Base-by-base conservation (phyloP, 768 basidiomycete genomes). In the Mycena rebaudengoi region DNA sequence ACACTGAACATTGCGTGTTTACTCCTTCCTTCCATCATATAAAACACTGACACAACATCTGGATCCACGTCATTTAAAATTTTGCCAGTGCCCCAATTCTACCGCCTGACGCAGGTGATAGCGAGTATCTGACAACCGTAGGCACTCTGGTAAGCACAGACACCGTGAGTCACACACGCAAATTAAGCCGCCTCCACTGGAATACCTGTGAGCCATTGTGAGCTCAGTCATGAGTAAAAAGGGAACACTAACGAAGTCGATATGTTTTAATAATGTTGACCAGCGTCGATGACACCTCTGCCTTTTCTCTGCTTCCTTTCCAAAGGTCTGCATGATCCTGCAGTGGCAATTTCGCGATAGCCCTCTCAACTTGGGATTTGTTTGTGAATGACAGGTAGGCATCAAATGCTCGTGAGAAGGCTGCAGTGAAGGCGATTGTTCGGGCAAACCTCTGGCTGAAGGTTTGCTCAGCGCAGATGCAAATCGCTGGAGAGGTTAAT, bases 401-500 rank as follows among this genome's bases (percentile, higher is more conserved):
- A 51, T 23, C 2, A 51, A 51, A 51, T 51, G 49, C 49, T 13
- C 20, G 33, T 14, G 20, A 23, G 49, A 51, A 51, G 49, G 33
- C 33, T 14, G 32, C 21, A 37, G 33, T 14, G 33, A 51, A 37
- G 49, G 49, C 16, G 11, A 16, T 13, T 1, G 12, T 51, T 37
- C 26, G 20, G 20, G 51, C 37, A 26, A 52, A 26, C 30, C 6
- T 32, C 20, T 49, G 30, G 20, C 48, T 49, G 12, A 39, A 52
- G 35, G 51, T 52, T 52, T 52, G 51, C 51, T 52, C 51, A 29
- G 37, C 37, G 25, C 51, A 52, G 35, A 52, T 52, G 51, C 51
- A 51, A 37, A 51, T 11, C 11, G 49, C 49, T 51, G 49, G 33
- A 25, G 49, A 51, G 33, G 33, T 51, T 25, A 51, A 37, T 35